Conservation (phyloP, 2,329 filamentous ascomycete genomes). For the Cryphonectria parasitica region DNA sequence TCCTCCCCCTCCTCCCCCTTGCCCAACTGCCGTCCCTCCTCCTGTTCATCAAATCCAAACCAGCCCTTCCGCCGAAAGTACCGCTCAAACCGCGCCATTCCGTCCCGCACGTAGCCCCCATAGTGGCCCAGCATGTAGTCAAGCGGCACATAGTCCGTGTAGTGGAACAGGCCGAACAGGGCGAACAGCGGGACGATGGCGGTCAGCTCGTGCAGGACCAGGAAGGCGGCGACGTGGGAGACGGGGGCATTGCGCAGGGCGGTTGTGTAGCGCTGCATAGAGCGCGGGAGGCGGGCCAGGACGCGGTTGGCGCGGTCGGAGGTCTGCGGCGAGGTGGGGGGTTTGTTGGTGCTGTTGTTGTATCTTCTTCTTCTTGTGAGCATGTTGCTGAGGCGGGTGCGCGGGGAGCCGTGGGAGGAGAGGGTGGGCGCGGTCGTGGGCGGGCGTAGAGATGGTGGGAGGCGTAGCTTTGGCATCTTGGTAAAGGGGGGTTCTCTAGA, state of each 20-base stretch:
- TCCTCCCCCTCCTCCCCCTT: conserved; percentile 39
- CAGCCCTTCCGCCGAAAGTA: conserved; percentile 82
- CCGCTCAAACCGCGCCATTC: conserved; percentile 73
- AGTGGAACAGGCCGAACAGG: conserved; percentile 79
- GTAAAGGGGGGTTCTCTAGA: no score
- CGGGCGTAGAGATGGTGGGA: background rate
- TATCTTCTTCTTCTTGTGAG: background rate
- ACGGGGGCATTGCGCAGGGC: conserved; percentile 76
- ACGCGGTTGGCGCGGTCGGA: conserved; percentile 48
- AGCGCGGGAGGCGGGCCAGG: conserved; percentile 62
- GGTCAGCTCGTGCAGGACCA: conserved; percentile 90
- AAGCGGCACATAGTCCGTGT: conserved; percentile 72
- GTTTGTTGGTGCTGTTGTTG: conserved; percentile 3
- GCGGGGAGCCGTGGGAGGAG: background rate
- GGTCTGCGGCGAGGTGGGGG: conserved; percentile 1
- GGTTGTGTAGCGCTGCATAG: conserved; percentile 69
- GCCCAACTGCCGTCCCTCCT: conserved; percentile 24
- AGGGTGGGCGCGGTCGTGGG: background rate
- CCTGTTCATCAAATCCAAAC: conserved; percentile 63
- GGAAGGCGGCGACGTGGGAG: conserved; percentile 82
- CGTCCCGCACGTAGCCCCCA: conserved; percentile 58
- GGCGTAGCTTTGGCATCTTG: background rate
- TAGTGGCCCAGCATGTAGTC: conserved; percentile 54
- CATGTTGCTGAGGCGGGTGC: background rate
- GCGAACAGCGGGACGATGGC: conserved; percentile 79